phyloP scores from a whole-genome alignment of 208 protist species.

The Wallacemonas sp. region DNA sequence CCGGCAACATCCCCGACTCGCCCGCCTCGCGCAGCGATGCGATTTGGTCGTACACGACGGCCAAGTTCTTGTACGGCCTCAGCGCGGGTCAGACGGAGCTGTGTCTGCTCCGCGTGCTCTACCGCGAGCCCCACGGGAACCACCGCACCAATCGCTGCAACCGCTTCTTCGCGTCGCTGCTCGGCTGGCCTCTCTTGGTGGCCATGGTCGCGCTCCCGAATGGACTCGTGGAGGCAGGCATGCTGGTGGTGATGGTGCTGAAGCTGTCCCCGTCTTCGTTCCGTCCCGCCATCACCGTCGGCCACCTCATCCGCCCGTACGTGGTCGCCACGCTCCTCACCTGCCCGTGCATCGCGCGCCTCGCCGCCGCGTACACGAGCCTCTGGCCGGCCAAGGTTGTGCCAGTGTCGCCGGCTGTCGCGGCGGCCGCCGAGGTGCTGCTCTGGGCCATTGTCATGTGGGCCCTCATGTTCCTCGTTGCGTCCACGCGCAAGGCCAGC shows the following conservation, averaged over 20 bases:
- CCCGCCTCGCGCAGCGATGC: slow-evolving; percentile 18
- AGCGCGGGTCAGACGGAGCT: slow-evolving; percentile 50
- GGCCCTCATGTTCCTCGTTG: slow-evolving; percentile 34
- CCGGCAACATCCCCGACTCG: slow-evolving; percentile 9
- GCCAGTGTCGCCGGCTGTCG: slow-evolving; percentile 17
- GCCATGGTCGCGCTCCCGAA: slow-evolving; percentile 50
- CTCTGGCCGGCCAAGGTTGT: slow-evolving; percentile 21
- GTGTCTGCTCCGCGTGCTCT: slow-evolving; percentile 50
- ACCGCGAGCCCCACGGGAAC: slow-evolving; percentile 50
- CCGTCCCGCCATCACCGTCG: slow-evolving; percentile 47
- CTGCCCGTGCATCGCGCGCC: slow-evolving; percentile 28
- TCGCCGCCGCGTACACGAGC: slow-evolving; percentile 17
- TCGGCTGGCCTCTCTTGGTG: slow-evolving; percentile 47
- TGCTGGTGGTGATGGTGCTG: slow-evolving; percentile 44
- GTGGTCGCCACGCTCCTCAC: slow-evolving; percentile 38
- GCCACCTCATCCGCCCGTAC: slow-evolving; percentile 63
- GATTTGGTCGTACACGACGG: slow-evolving; percentile 35
- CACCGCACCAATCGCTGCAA: slow-evolving; percentile 37
- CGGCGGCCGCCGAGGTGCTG: slow-evolving; percentile 32
- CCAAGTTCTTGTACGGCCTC: slow-evolving; percentile 60
- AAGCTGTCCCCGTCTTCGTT: slow-evolving; percentile 54
- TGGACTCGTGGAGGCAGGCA: slow-evolving; percentile 43
- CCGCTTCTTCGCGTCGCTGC: slow-evolving; percentile 32
- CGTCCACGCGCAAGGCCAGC: slow-evolving; percentile 31
- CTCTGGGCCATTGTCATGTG: slow-evolving; percentile 26